These are phyloP conservation scores for Magnolia kwangsiensis DNA, from an alignment of 164 flowering plant genomes.

Conservation along the genomic window DNA sequence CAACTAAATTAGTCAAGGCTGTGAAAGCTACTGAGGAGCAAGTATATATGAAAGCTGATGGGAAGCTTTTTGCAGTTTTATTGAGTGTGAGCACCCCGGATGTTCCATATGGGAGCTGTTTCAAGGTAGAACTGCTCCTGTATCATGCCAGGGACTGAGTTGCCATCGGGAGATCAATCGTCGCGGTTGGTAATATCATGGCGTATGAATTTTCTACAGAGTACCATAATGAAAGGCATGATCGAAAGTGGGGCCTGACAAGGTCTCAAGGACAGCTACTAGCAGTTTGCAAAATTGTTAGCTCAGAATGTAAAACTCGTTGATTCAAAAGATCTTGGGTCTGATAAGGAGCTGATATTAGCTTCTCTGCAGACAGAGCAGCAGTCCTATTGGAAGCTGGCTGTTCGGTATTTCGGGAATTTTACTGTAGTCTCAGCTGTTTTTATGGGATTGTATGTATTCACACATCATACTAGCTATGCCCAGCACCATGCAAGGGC, in stretches of 20 bases:
- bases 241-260: constrained; percentile 87
- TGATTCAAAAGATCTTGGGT: constrained; percentile 54
- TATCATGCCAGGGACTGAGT: constrained; percentile 81
- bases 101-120: constrained; percentile 72
- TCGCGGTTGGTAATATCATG: constrained; percentile 77
- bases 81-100: constrained; percentile 80
- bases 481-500: constrained; percentile 75
- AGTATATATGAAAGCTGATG: constrained; percentile 77
- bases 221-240: constrained; percentile 94
- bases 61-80: constrained; percentile 65
- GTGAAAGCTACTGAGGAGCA: constrained; percentile 88
- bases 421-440: constrained; percentile 66
- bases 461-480: constrained; percentile 59
- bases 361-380: constrained; percentile 75
- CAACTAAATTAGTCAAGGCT: constrained; percentile 69
- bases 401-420: constrained; percentile 72
- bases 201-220: constrained; percentile 86
- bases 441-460: constrained; percentile 59
- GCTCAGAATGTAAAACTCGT: constrained; percentile 54
- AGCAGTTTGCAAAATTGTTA: constrained; percentile 46
- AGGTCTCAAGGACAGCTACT: constrained; percentile 78
- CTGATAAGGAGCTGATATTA: constrained; percentile 69
- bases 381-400: constrained; percentile 78
- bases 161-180: constrained; percentile 68
- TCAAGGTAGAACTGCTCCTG: constrained; percentile 68